Conservation (phyloP, 306 rosid genomes). For the Neltuma alba region DNA sequence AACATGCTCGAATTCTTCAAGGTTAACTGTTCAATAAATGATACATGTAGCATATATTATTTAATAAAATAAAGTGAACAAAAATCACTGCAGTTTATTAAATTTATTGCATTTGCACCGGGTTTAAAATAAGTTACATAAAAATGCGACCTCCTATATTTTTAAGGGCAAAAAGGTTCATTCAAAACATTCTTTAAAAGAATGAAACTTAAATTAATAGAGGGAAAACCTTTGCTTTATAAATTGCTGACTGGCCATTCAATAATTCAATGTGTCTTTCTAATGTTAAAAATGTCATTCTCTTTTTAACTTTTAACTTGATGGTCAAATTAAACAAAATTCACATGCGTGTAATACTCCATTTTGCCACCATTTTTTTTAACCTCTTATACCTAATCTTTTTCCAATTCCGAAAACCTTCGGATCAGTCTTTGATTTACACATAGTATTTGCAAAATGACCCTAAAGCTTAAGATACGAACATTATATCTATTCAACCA, state of each 20-base stretch:
- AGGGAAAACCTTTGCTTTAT: no score
- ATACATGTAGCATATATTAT: no score
- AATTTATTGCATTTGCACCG: not conserved
- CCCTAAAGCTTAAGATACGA: slow-evolving; percentile 20
- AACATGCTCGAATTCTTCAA: not conserved
- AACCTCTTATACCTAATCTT: not conserved
- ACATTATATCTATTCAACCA: not conserved
- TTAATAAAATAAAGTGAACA: not conserved
- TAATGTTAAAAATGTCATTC: not conserved
- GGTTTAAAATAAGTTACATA: not conserved
- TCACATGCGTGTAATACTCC: not conserved
- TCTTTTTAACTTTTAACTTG: not conserved
- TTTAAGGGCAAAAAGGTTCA: not conserved
- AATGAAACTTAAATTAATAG: not conserved
- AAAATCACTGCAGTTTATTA: no score
- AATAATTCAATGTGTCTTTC: not conserved
- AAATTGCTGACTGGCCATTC: no score
- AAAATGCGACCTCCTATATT: not conserved
- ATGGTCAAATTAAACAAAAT: not conserved
- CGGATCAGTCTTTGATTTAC: not conserved
- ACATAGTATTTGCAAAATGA: not conserved
- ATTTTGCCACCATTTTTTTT: not conserved
- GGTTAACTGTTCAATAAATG: no score
- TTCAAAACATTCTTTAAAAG: not conserved
- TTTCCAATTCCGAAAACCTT: not conserved